A percentile compares a stretch with the other conserved stretches of the same genome.
Evolutionary conservation across 352 stramenopile genomes (phyloP).

Genomic region (Poterioochromonas sp.): DNA sequence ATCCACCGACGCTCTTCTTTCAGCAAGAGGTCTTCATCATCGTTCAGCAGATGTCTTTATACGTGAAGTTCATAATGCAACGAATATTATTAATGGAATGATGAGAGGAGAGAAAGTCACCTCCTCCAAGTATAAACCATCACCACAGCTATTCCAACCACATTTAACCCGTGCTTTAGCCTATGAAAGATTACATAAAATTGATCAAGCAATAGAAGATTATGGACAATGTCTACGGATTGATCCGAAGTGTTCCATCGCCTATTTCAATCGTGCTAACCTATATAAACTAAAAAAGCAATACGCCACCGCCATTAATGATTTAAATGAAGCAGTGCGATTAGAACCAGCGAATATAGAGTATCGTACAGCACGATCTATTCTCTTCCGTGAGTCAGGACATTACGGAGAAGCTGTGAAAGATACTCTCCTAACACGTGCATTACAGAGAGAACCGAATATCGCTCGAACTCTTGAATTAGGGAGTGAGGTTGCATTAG

Average conservation of each 20-base stretch:
- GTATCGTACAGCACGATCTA: background rate
- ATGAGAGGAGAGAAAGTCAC: background rate
- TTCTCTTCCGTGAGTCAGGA: background rate
- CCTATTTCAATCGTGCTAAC: constrained; percentile 8
- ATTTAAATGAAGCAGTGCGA: background rate
- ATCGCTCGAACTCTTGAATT: background rate
- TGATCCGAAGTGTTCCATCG: background rate
- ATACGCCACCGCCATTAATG: background rate
- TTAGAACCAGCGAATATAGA: constrained; percentile 12
- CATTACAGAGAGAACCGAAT: background rate
- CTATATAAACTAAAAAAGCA: background rate
- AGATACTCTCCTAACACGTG: background rate
- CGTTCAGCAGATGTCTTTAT: background rate
- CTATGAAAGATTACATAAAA: background rate
- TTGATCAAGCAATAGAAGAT: constrained; percentile 18
- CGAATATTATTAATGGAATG: background rate
- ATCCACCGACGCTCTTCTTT: background rate
- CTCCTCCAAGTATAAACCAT: background rate
- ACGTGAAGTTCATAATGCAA: background rate
- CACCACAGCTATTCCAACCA: background rate
- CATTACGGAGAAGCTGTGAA: background rate
- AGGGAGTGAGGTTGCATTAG: background rate
- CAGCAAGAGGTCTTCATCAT: constrained; percentile 18
- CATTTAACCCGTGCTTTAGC: constrained; percentile 9
- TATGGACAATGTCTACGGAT: background rate